Conservation (phyloP, 139 green algal genomes). For the Astrephomene gubernaculifera region DNA sequence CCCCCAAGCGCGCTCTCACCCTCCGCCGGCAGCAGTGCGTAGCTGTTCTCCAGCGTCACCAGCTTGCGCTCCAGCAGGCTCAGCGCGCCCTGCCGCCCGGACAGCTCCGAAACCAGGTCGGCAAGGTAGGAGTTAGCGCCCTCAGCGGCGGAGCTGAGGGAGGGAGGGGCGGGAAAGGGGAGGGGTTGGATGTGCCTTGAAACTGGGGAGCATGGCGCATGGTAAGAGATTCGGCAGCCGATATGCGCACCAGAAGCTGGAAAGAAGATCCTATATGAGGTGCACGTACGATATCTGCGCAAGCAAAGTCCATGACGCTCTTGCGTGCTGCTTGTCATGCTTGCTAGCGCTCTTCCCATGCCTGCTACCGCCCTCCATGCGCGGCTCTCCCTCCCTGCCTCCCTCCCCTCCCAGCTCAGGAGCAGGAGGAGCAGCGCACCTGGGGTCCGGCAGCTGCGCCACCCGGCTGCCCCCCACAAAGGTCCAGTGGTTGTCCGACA, state of each 20-base stretch:
- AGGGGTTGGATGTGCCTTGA: no score
- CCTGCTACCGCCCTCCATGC: not conserved
- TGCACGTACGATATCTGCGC: no score
- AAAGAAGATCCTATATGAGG: no score
- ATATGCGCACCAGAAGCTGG: no score
- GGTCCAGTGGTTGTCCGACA: constrained; percentile 43
- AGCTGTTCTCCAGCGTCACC: constrained; percentile 33
- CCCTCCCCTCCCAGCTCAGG: not conserved
- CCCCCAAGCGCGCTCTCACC: not conserved
- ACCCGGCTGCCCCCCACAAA: constrained; percentile 54
- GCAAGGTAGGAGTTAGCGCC: not conserved
- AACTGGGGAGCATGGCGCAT: no score
- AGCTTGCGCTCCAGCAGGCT: constrained; percentile 40
- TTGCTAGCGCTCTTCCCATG: no score
- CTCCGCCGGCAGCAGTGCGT: not conserved
- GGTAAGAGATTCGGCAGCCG: no score
- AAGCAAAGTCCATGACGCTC: no score
- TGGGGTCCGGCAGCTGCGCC: constrained; percentile 16
- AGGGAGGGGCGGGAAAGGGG: not conserved
- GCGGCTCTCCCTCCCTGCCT: not conserved
- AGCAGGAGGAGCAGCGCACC: not conserved
- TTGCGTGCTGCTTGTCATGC: no score
- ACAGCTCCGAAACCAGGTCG: constrained; percentile 30
- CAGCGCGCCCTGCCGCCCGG: not conserved
- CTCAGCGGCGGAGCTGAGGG: not conserved